A percentile compares a stretch with the other conserved stretches of the same genome.
Evolutionary conservation across 768 basidiomycete genomes (phyloP).

Genomic region (Cubamyces sp.): DNA sequence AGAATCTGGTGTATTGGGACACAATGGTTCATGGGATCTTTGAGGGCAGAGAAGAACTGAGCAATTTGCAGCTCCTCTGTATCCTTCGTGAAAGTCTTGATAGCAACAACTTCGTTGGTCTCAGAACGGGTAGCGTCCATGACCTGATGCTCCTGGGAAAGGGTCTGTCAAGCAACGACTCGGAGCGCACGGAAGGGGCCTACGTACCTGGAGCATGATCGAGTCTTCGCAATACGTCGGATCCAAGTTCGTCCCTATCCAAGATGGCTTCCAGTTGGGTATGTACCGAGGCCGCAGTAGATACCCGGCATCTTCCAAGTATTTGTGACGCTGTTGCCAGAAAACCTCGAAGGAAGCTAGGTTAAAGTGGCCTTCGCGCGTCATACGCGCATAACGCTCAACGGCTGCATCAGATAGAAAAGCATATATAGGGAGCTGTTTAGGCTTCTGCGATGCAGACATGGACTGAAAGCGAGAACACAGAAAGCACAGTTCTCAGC

Average conservation of each 20-base stretch:
- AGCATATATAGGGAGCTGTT: conserved; percentile 18
- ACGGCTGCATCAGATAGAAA: neutral
- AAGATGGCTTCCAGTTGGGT: conserved; percentile 23
- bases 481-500: neutral
- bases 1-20: conserved; percentile 29
- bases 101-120: conserved; percentile 21
- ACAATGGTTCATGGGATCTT: conserved; percentile 29
- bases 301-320: conserved; percentile 25
- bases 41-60: conserved; percentile 12
- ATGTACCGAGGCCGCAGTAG: conserved; percentile 28
- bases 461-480: neutral
- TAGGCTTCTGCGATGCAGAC: conserved; percentile 5
- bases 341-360: conserved; percentile 1
- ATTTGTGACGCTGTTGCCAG: conserved; percentile 24
- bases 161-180: too few relatives aligned
- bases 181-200: too few relatives aligned
- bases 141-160: conserved; percentile 7
- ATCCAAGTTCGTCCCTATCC: conserved; percentile 13
- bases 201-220: conserved; percentile 11
- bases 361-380: conserved; percentile 11
- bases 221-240: conserved; percentile 22
- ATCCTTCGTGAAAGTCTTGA: conserved; percentile 20
- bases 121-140: conserved; percentile 25
- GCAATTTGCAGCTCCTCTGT: conserved; percentile 22
- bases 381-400: neutral